Evolutionary conservation across 2,329 filamentous ascomycete species (phyloP), one percentile per base, ranked within the genome.

Genomic region (Ophiobolus disseminans): DNA sequence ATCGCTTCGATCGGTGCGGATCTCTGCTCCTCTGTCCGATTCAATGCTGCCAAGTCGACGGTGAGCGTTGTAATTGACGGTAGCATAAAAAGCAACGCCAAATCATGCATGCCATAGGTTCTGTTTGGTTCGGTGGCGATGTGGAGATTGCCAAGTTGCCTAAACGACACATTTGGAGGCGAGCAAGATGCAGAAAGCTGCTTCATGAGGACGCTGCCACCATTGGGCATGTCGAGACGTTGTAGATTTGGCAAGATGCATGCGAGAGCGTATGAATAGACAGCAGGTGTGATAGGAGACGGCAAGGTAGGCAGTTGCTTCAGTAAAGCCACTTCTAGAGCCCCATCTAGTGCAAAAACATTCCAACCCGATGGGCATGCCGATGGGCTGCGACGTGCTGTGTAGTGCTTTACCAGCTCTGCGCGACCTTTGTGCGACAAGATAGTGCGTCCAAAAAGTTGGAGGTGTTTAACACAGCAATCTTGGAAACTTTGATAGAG

Each of bases 221-320:
- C 13, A 14, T 45, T 6, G 30, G 40, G 4, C 14, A 45, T n/a
- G 3, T 36, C 30, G 3, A 45, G 30, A 31, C 19, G 17, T 13
- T 45, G 26, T 16, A 45, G 25, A 20, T 45, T 45, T 16, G n/a
- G 41, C 16, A 31, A 36, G 13, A 21, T n/a, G 11, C 22, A 45
- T 23, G 19, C 19, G 10, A 20, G 31, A 26, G 19, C 22, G 14
- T 25, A 35, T 5, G 26, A 16, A 1, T 14, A 36, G 16, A 21
- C 9, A 14, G 30, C 30, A 14, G 30, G 30, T 6, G 30, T 32
- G 30, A n/a, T 13, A 10, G 30, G 30, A 32, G 3, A 7, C 8
- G 30, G 8, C 10, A 32, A 3, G 3, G 8, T 10, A n/a, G 30
- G 30, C 3, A 11, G 16, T 3, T 14, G n/a, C n/a, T 8, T 14